Evolutionary conservation across 2,329 filamentous ascomycete genomes (phyloP).

Genomic region (Aspergillus pseudoviridinutans): DNA sequence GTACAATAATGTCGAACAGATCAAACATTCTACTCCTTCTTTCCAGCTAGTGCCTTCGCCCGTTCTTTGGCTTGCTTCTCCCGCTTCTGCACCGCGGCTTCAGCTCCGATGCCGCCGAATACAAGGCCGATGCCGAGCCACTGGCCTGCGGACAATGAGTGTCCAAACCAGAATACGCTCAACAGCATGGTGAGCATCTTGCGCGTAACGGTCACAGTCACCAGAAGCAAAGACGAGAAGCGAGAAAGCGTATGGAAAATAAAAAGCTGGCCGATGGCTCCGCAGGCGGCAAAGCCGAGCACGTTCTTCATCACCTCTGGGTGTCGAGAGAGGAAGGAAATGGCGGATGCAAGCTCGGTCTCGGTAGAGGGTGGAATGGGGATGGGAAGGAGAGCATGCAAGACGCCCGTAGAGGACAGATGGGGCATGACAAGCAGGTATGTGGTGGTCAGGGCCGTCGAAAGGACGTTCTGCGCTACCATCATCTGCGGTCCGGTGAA

Average conservation of each 20-base stretch:
- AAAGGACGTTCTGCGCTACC: conserved; percentile 93
- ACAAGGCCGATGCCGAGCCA: conserved; percentile 90
- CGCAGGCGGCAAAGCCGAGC: conserved; percentile 82
- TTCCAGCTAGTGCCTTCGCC: conserved; percentile 48
- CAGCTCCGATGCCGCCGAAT: conserved; percentile 91
- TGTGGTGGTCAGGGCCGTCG: conserved; percentile 67
- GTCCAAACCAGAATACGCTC: conserved; percentile 91
- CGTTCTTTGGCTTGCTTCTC: conserved; percentile 81
- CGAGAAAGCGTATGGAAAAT: conserved; percentile 94
- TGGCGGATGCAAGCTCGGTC: conserved; percentile 75
- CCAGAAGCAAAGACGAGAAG: conserved; percentile 86
- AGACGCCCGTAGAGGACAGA: conserved; percentile 63
- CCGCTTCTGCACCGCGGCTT: conserved; percentile 72
- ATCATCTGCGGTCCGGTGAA: conserved; percentile 98
- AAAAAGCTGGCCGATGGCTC: conserved; percentile 91
- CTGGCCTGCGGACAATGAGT: conserved; percentile 80
- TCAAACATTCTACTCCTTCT: conserved; percentile 21
- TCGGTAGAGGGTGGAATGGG: conserved; percentile 53
- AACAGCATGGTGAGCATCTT: conserved; percentile 99
- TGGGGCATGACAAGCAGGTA: conserved; percentile 79
- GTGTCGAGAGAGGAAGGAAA: conserved; percentile 75
- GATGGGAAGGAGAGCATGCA: conserved; percentile 65
- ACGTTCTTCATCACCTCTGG: conserved; percentile 83
- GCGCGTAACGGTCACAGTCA: conserved; percentile 93
- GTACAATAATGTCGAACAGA: not conserved